Base-by-base conservation (phyloP, 345 rosid genomes). In the Lagerstroemia speciosa region DNA sequence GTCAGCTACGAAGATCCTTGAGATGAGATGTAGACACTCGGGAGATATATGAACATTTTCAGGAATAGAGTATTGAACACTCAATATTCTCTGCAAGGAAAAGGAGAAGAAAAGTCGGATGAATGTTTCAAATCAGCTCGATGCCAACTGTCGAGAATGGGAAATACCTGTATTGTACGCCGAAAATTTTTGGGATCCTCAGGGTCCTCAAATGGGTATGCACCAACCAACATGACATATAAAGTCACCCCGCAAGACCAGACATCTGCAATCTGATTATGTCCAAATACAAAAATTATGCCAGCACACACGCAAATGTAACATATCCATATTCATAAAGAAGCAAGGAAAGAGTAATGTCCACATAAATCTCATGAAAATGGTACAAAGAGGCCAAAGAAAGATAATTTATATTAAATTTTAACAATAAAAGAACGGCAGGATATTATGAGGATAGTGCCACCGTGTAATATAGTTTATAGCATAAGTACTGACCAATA, bases 201-300 rank as follows among this genome's bases (percentile, higher is more conserved):
- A 1, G 99, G 98, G 74, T 92, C 98, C 84, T 95, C 99, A 4
- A 95, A 95, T 67, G 99, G 99, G 78, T 92, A 95, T 17, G 98
- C 93, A 80, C 99, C 99, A 63, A 92, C 99, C 70, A 92, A 75
- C 99, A 95, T 95, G 16, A 95, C 99, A 50, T 88, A 95, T 61
- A 95, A 71, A 67, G 99, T 95, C 64, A 95, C 99, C 20, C 99
- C 98, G 72, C 99, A 95, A 27, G 99, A 95, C 98, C 99, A 95
- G 37, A 94, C 99, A 79, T 94, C 99, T 24, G 99, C 99, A 81
- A 92, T 80, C 99, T 91, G 91, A 67, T 57, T 45, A 40, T 33
- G 66, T 38, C 33, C 63, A n/a, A 41, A 53, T n/a, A 27, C 14
- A 12, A 10, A 58, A 30, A 26, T 7, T 8, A 12, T 58, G 3